phyloP scores from a whole-genome alignment of 2,329 filamentous ascomycete species.

The Hymenoscyphus fructigenus region DNA sequence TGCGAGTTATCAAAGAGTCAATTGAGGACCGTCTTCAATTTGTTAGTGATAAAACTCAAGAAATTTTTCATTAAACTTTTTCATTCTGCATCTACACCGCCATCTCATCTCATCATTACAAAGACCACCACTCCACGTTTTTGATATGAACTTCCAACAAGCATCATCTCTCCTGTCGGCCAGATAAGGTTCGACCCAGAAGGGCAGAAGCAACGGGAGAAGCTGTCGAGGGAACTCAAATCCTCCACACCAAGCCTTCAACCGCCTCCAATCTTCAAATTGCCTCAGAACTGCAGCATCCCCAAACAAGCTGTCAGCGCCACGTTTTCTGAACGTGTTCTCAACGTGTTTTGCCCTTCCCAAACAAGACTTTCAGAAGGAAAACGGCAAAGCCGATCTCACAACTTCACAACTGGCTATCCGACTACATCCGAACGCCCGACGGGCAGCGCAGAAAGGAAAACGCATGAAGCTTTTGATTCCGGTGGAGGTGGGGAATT shows the following conservation, averaged over 20 bases:
- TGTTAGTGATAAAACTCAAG: neutral
- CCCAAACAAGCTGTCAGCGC: no score
- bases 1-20: neutral
- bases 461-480: constrained; percentile 1
- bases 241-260: neutral
- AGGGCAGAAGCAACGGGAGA: constrained; percentile 2
- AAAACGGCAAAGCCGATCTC: neutral
- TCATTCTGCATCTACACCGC: constrained; percentile 3
- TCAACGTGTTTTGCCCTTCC: neutral
- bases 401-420: neutral
- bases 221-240: neutral
- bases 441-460: neutral
- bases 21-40: neutral
- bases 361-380: neutral
- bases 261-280: no score
- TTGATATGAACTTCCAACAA: neutral
- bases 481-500: neutral
- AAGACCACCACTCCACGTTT: neutral
- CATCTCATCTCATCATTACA: neutral
- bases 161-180: neutral
- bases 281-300: no score
- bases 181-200: constrained; percentile 2
- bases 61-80: neutral
- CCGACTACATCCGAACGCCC: neutral
- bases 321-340: neutral